Evolutionary conservation across 2,329 filamentous ascomycete genomes (phyloP).

Genomic region (Macroventuria anomochaeta): DNA sequence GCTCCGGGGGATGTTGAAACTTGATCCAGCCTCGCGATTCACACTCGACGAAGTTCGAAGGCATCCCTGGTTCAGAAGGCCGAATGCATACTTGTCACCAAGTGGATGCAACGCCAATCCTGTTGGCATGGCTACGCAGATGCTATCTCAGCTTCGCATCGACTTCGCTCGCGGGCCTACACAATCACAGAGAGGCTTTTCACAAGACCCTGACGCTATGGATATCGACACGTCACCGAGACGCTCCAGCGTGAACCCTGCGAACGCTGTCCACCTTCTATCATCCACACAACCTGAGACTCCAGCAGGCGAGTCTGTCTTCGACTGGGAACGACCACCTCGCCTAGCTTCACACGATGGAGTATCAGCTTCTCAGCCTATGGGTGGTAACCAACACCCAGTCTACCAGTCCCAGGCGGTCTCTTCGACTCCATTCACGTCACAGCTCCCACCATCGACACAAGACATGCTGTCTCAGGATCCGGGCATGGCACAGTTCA

Average conservation of each 20-base stretch:
- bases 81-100: slow-evolving; percentile 75
- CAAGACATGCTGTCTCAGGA: slow-evolving; percentile 78
- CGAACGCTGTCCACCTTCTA: slow-evolving; percentile 56
- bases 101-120: slow-evolving; percentile 81
- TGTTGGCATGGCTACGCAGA: slow-evolving; percentile 85
- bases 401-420: slow-evolving; percentile 19
- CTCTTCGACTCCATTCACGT: slow-evolving; percentile 31
- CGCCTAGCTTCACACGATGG: slow-evolving; percentile 45
- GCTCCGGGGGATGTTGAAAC: slow-evolving; percentile 89
- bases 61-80: slow-evolving; percentile 92
- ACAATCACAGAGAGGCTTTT: slow-evolving; percentile 54
- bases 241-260: slow-evolving; percentile 39
- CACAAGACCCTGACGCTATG: slow-evolving; percentile 64
- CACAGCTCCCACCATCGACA: slow-evolving; percentile 45
- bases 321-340: slow-evolving; percentile 87
- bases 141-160: slow-evolving; percentile 90
- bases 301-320: slow-evolving; percentile 73
- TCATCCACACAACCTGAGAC: slow-evolving; percentile 88
- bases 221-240: slow-evolving; percentile 65
- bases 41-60: slow-evolving; percentile 84
- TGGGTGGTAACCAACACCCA: slow-evolving; percentile 44
- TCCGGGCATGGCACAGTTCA: slow-evolving; percentile 84
- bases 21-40: slow-evolving; percentile 78
- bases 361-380: slow-evolving; percentile 47
- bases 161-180: slow-evolving; percentile 77